Evolutionary conservation across 352 stramenopile genomes (phyloP).

Genomic region (Pythium rhizo-oryzae): DNA sequence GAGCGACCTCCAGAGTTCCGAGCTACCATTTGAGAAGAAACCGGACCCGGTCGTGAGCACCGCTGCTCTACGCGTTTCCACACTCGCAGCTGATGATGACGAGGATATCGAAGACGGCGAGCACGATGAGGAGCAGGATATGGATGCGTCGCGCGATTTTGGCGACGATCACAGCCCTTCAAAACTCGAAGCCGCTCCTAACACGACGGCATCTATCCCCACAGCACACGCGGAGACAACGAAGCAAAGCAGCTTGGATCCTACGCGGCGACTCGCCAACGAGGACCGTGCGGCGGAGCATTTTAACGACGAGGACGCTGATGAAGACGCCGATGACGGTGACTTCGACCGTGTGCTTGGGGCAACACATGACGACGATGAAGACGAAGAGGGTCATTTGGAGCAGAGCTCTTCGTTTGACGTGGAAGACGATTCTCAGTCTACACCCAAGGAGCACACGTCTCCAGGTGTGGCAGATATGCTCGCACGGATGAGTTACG

Average conservation of each 20-base stretch:
- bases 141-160: neutral
- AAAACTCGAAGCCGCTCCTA: too few relatives aligned
- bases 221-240: too few relatives aligned
- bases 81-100: neutral
- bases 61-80: neutral
- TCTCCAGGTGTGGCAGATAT: too few relatives aligned
- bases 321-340: conserved; percentile 5
- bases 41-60: neutral
- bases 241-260: too few relatives aligned
- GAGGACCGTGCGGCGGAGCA: neutral
- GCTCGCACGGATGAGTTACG: neutral
- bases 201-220: too few relatives aligned
- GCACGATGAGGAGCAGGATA: neutral
- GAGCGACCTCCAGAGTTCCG: too few relatives aligned
- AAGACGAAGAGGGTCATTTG: conserved; percentile 5
- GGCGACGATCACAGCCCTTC: neutral
- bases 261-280: too few relatives aligned
- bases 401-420: conserved; percentile 17
- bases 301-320: neutral
- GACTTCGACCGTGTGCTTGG: conserved; percentile 12
- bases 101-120: neutral
- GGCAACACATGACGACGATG: neutral
- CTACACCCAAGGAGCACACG: neutral
- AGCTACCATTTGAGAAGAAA: neutral
- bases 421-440: neutral